These are phyloP conservation scores for Gossypium bickii DNA, from an alignment of 345 rosid genomes.

Conservation along the genomic window DNA sequence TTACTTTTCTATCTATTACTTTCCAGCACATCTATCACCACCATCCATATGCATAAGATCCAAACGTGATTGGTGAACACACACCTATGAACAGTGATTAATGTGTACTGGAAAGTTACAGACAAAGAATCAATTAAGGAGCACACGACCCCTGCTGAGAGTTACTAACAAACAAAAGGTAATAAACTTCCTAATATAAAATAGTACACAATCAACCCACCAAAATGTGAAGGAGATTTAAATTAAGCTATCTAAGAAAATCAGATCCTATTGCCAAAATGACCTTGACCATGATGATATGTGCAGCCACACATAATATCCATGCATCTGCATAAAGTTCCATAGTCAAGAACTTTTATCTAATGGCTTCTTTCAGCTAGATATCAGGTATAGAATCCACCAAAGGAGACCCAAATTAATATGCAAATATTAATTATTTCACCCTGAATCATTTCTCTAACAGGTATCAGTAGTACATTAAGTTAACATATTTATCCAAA, in stretches of 20 bases:
- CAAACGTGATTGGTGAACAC: neutral
- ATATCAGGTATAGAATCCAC: neutral
- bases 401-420: neutral
- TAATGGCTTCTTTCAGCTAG: neutral
- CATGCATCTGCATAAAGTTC: neutral
- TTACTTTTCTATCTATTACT: neutral
- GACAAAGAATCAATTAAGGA: neutral
- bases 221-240: neutral
- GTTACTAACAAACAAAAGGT: neutral
- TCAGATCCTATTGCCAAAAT: neutral
- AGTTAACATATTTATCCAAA: constrained; percentile 2
- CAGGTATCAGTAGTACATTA: neutral
- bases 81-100: neutral
- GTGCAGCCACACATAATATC: neutral
- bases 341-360: neutral
- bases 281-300: neutral
- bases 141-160: neutral
- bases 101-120: neutral
- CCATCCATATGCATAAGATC: neutral
- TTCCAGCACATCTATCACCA: neutral
- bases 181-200: neutral
- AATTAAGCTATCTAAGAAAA: neutral
- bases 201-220: neutral
- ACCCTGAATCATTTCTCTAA: neutral
- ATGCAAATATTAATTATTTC: neutral